Evolutionary conservation across 2,329 filamentous ascomycete species (phyloP).

Genomic region (Trichoderma atrobrunneum): DNA sequence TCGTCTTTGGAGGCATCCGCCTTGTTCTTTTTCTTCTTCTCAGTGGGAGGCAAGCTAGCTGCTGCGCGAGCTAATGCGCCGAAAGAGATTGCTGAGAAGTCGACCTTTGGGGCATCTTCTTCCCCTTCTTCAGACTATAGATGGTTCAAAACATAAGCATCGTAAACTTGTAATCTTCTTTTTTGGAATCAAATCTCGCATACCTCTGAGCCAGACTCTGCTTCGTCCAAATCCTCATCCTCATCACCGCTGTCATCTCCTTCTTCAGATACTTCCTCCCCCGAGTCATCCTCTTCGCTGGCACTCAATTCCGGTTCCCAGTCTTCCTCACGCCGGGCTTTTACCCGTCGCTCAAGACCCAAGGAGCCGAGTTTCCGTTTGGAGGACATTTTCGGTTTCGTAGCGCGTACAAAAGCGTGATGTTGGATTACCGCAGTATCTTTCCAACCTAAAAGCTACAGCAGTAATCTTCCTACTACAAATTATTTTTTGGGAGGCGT

Average conservation of each 20-base stretch:
- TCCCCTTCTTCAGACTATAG: conserved; percentile 28
- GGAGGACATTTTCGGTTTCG: conserved; percentile 13
- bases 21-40: conserved; percentile 30
- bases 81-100: conserved; percentile 69
- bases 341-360: conserved; percentile 43
- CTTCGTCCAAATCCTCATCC: conserved; percentile 26
- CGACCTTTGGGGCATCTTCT: conserved; percentile 38
- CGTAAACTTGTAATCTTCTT: background rate
- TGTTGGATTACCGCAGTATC: background rate
- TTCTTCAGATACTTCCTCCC: conserved; percentile 28
- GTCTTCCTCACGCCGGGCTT: conserved; percentile 44
- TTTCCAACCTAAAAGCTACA: background rate
- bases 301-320: conserved; percentile 38
- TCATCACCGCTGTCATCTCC: conserved; percentile 34
- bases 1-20: conserved; percentile 27
- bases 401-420: background rate
- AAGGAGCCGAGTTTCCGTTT: conserved; percentile 40
- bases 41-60: conserved; percentile 53
- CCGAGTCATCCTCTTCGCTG: conserved; percentile 33
- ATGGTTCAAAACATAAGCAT: background rate
- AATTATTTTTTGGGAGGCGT: background rate
- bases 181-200: background rate
- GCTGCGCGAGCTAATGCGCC: conserved; percentile 88
- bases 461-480: background rate
- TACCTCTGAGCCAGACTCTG: conserved; percentile 31